A percentile compares a stretch with the other conserved stretches of the same genome.
Evolutionary conservation across 306 rosid genomes (phyloP).

Genomic region (Acmispon strigosus): DNA sequence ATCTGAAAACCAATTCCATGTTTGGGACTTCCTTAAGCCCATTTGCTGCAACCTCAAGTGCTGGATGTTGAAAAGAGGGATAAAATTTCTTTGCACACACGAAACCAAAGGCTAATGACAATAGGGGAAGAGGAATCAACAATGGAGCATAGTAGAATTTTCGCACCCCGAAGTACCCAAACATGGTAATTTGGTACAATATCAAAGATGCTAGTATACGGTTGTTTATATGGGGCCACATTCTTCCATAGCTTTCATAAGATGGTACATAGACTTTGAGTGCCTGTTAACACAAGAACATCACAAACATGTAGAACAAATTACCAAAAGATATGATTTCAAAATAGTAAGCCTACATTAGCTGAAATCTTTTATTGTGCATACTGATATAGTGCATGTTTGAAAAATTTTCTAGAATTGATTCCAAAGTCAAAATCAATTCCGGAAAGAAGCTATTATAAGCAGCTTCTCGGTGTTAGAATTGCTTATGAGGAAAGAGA

Average conservation of each 20-base stretch:
- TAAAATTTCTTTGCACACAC: conserved; percentile 63
- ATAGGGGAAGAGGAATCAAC: conserved; percentile 55
- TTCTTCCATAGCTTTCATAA: conserved; percentile 81
- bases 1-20: conserved; percentile 59
- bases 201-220: conserved; percentile 72
- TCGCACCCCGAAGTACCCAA: conserved; percentile 69
- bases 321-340: background rate
- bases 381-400: background rate
- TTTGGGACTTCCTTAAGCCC: conserved; percentile 53
- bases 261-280: conserved; percentile 87
- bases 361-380: background rate
- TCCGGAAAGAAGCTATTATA: too few relatives aligned
- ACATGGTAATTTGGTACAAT: conserved; percentile 74
- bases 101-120: conserved; percentile 46
- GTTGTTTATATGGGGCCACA: conserved; percentile 83
- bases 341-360: background rate
- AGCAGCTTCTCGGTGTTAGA: too few relatives aligned
- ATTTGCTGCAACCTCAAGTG: conserved; percentile 57
- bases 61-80: conserved; percentile 36
- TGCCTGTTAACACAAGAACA: conserved; percentile 48
- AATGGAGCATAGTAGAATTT: conserved; percentile 41
- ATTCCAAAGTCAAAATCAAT: too few relatives aligned
- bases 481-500: too few relatives aligned
- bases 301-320: background rate
- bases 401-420: too few relatives aligned